Percentiles rank a stretch among this genome's conserved stretches.
Evolutionary conservation across 257 asterid species (phyloP).

Genomic region (Nicotiana tomentosiformis): DNA sequence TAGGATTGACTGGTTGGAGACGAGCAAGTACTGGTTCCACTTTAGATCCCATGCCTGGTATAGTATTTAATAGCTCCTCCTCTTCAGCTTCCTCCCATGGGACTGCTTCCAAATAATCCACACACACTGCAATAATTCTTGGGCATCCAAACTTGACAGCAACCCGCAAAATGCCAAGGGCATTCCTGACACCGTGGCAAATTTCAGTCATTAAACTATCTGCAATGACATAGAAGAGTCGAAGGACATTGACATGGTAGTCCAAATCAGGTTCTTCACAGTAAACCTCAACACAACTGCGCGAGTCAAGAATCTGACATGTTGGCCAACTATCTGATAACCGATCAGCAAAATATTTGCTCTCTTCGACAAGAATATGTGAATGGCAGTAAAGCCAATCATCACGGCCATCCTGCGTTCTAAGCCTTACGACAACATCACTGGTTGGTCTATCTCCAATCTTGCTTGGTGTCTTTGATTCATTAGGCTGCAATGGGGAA

Average conservation of each 20-base stretch:
- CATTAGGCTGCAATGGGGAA: slow-evolving; percentile 33
- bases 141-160: slow-evolving; percentile 76
- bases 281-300: slow-evolving; percentile 77
- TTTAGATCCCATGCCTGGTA: slow-evolving; percentile 67
- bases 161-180: slow-evolving; percentile 61
- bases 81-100: slow-evolving; percentile 97
- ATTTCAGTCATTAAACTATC: slow-evolving; percentile 36
- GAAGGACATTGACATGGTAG: slow-evolving; percentile 52
- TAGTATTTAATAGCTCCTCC: slow-evolving; percentile 67
- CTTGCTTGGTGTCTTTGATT: slow-evolving; percentile 30
- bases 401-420: slow-evolving; percentile 79
- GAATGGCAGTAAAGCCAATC: slow-evolving; percentile 85
- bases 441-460: slow-evolving; percentile 76
- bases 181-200: slow-evolving; percentile 54
- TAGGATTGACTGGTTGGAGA: slow-evolving; percentile 62
- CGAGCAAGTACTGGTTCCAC: slow-evolving; percentile 66
- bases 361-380: slow-evolving; percentile 37
- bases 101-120: slow-evolving; percentile 75
- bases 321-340: slow-evolving; percentile 80
- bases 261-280: slow-evolving; percentile 73
- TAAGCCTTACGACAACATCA: slow-evolving; percentile 77
- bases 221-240: slow-evolving; percentile 45
- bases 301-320: slow-evolving; percentile 80
- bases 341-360: slow-evolving; percentile 76
- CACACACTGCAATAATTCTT: slow-evolving; percentile 55